Conservation (phyloP, 2,329 filamentous ascomycete species). For the Cladophialophora yegresii region DNA sequence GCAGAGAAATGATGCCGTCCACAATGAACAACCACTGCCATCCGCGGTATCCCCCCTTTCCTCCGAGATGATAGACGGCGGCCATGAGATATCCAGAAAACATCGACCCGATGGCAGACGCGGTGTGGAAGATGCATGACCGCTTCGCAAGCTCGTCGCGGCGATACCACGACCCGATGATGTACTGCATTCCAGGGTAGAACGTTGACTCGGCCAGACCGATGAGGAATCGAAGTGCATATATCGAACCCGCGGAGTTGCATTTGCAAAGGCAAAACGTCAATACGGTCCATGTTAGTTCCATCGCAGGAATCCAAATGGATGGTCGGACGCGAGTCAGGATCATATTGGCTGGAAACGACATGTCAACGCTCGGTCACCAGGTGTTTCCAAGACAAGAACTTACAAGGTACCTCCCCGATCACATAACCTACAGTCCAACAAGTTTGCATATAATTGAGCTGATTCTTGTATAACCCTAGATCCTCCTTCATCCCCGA, state of each 20-base stretch:
- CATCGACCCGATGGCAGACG: constrained; percentile 48
- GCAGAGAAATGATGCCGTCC: constrained; percentile 47
- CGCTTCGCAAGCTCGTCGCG: constrained; percentile 55
- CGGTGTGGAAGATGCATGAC: constrained; percentile 56
- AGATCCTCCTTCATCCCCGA: constrained; percentile 58
- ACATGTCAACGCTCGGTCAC: neutral
- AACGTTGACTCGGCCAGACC: constrained; percentile 53
- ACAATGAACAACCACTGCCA: constrained; percentile 46
- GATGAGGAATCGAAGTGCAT: constrained; percentile 31
- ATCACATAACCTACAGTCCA: constrained; percentile 65
- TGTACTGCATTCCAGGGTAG: constrained; percentile 57
- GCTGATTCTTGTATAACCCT: constrained; percentile 55
- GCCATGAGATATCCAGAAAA: constrained; percentile 58
- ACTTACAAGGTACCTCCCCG: constrained; percentile 45
- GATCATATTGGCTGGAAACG: constrained; percentile 52
- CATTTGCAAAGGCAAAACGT: constrained; percentile 58
- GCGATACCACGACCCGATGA: constrained; percentile 52
- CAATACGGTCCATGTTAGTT: constrained; percentile 58
- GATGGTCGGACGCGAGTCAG: constrained; percentile 45
- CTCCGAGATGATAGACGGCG: constrained; percentile 55
- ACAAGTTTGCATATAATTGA: constrained; percentile 60
- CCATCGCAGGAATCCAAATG: constrained; percentile 23
- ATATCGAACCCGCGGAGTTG: constrained; percentile 40
- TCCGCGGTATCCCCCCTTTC: constrained; percentile 52
- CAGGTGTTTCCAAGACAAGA: neutral